Conservation (phyloP, 306 rosid species). For the Geum urbanum region DNA sequence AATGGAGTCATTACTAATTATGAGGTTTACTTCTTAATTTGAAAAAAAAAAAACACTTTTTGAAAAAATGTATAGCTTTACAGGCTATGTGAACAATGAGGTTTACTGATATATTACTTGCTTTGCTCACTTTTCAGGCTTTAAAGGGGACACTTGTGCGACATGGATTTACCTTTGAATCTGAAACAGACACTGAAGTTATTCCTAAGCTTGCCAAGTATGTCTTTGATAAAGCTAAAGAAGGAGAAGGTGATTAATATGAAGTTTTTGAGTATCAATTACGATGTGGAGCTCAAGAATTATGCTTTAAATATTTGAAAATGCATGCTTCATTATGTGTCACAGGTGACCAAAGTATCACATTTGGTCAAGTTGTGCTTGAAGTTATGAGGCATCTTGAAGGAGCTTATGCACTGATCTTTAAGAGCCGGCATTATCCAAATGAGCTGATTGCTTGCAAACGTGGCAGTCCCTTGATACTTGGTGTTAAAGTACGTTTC, state of each 20-base stretch:
- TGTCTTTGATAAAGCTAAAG: constrained; percentile 85
- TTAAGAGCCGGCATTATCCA: constrained; percentile 88
- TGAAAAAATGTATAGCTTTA: background rate
- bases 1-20: constrained; percentile 88
- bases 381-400: constrained; percentile 81
- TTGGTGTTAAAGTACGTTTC: constrained; percentile 85
- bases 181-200: constrained; percentile 96
- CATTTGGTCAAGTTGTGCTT: too few relatives aligned
- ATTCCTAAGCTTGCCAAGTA: constrained; percentile 96
- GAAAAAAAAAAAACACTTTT: too few relatives aligned
- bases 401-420: constrained; percentile 98
- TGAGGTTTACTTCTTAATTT: constrained; percentile 50
- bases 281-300: too few relatives aligned
- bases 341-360: too few relatives aligned
- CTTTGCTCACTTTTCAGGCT: constrained; percentile 51
- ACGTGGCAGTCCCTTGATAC: constrained; percentile 92
- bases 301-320: too few relatives aligned
- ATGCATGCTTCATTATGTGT: too few relatives aligned
- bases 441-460: constrained; percentile 98
- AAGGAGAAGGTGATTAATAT: constrained; percentile 51
- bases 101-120: constrained; percentile 14
- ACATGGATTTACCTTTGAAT: constrained; percentile 79
- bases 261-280: background rate
- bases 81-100: background rate
- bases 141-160: constrained; percentile 75